Base-by-base conservation (phyloP, 306 rosid genomes). In the Cicer pinnatifidum region DNA sequence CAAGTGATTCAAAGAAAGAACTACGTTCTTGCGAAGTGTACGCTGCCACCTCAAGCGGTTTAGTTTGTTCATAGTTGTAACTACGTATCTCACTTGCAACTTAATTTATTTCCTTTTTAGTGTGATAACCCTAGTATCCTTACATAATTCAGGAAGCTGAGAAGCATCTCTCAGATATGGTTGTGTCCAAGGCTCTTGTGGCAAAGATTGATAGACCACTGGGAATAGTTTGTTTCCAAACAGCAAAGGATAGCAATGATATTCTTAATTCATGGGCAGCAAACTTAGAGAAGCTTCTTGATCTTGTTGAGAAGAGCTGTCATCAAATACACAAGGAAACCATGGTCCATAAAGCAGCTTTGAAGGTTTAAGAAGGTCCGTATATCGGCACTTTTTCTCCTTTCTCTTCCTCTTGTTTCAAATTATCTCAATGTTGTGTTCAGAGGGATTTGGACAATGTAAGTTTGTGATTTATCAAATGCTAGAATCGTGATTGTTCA, bases 161-260 rank as follows among this genome's bases (percentile, higher is more conserved):
- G 93, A 94, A 88, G 82, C 96, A 94, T 84, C 93, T 94, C 44
- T 94, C 99, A 8, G 99, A 91, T 8, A 94, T 94, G 99, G 99
- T 94, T 28, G 99, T 94, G 82, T 89, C 99, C 23, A 94, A 94
- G 87, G 97, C 97, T 2, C 66, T 94, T 59, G 84, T 91, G 40
- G 96, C 97, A 1, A 94, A 94, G 86, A 91, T 94, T 69, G 99
- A 94, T 75, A 84, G 99, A 80, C 99, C 99, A 11, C 33, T 70
- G 87, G 99, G 97, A 39, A 71, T 94, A 59, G 88, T 91, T 43
- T 85, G 87, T 78, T 94, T 91, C 87, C 99, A 91, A 78, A 82
- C 88, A n/a, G 87, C 86, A 1, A 89, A 88, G 88, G 99, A 94
- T 78, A 89, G 97, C 79, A 94, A 91, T 13, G 97, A 90, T 53